Evolutionary conservation across 2,329 filamentous ascomycete species (phyloP), one percentile per base, ranked within the genome.

Genomic region (Fusarium verticillioides): DNA sequence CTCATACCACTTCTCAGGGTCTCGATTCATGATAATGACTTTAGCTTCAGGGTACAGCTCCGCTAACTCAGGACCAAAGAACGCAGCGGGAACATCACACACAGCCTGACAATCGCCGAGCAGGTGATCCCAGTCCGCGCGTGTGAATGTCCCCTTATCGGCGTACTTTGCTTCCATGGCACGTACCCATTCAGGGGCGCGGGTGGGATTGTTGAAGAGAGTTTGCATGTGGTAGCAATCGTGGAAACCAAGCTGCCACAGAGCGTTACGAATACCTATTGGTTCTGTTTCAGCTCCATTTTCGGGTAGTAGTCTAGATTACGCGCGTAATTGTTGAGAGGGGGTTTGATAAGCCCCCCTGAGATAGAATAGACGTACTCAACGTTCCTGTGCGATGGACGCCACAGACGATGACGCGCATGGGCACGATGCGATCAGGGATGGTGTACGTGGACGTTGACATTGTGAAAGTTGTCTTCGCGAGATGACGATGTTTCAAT

Each of bases 11-110:
- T 70, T 68, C 39, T 83, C 82, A n/a, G 80, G 77, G 53, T 84
- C 82, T 57, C 82, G 81, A 74, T 81, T 83, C 47, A 84, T 76
- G 54, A 84, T 80, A 63, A 84, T 68, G 47, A 83, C 78, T 66
- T 83, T 83, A 56, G 82, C 82, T 18, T 83, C 81, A 9, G 77
- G 77, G 54, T 80, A 80, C 13, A 72, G 46, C 36, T 76, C 78
- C 36, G 82, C 81, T 16, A 84, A 76, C 57, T 84, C 82, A 59
- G 77, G 64, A 54, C 79, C 80, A 73, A 84, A 82, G 75, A 90
- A 91, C 42, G 88, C 83, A 2, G 89, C 82, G 4, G 91, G 90
- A 21, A 89, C 79, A 52, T 88, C 88, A 63, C 86, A 85, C 13
- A 87, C 89, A 28, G 85, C 86, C n/a, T 89, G 84, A 73, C 81